A percentile compares a stretch with the other conserved stretches of the same genome.
phyloP scores from a whole-genome alignment of 2,329 filamentous ascomycete genomes.

The Ophiostoma fasciatum region DNA sequence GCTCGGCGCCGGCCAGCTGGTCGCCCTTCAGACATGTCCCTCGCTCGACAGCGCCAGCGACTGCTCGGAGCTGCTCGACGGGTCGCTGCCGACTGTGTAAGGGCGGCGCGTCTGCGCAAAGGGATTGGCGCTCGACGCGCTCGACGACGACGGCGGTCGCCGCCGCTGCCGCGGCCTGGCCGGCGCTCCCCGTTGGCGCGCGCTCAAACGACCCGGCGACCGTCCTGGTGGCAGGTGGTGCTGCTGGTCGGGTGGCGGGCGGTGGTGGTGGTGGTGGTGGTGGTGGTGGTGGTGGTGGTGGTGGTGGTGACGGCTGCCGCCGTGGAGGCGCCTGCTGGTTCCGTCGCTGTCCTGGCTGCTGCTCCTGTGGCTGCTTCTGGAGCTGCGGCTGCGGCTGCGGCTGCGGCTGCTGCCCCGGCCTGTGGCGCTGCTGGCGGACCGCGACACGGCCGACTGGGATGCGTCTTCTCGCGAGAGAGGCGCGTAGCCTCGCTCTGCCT shows the following conservation, averaged over 20 bases:
- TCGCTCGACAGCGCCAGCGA: conserved; percentile 16
- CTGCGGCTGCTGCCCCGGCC: too few species aligned
- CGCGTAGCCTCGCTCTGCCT: too few species aligned
- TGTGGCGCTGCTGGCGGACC: background rate
- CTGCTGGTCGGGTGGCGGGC: too few species aligned
- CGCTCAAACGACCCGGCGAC: too few species aligned
- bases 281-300: too few species aligned
- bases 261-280: too few species aligned
- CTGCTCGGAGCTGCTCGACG: conserved; percentile 21
- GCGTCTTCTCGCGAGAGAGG: too few species aligned
- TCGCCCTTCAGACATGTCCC: background rate
- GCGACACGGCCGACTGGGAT: background rate
- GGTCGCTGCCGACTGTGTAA: conserved; percentile 23
- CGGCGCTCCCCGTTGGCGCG: too few species aligned
- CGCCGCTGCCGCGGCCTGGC: background rate
- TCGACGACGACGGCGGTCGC: background rate
- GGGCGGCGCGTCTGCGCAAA: conserved; percentile 28
- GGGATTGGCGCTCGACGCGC: conserved; percentile 19
- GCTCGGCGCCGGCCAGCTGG: too few species aligned
- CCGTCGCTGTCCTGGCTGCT: conserved; percentile 2
- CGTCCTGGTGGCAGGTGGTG: too few species aligned
- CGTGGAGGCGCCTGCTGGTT: conserved; percentile 4
- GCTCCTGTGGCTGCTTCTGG: background rate
- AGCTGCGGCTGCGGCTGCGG: background rate
- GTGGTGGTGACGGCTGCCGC: background rate